Base-by-base conservation (phyloP, 1,284 basidiomycete species). In the Schizophyllum amplum region DNA sequence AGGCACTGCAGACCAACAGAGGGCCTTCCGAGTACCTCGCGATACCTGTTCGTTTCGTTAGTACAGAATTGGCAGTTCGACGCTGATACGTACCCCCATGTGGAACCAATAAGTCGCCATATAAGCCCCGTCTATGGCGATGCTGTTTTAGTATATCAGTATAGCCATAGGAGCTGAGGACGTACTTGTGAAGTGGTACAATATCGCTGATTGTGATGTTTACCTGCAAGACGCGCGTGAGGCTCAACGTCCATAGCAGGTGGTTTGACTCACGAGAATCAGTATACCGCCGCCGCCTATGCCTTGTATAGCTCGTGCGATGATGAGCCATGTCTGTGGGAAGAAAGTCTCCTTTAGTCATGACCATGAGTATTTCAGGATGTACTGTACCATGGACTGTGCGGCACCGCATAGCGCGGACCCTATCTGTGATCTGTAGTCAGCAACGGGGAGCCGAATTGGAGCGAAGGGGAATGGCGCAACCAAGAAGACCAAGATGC, bases 341-440 rank as follows among this genome's bases (percentile, higher is more conserved):
- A 42, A 52, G 24, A 50, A 15, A 20, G 48, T 50, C 11, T 22
- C 13, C 11, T 20, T 22, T 20, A 50, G 24, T 50, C 13, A 20
- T 50, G 48, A 9, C 9, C 48, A 20, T 21, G 24, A 24, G 4
- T 33, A 20, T 21, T 7, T 1, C 48, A 1, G 47, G 17, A 23
- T 17, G 33, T 9, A 42, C 25, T 62, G 56, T 59, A 86, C 76
- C 80, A 92, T 87, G 59, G 63, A 84, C 66, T 94, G 85, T 0
- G 92, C 90, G 1, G 89, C 86, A 13, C 90, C 92, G 63, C 89
- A 92, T 58, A 94, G 69, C 0, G 87, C 90, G 1, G 88, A 91
- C 5, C 90, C 91, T 59, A 92, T 68, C 79, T 87, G 57, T 5
- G 51, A n/a, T n/a, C n/a, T n/a, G 49, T 52, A 59, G 50, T 55